Conservation (phyloP, 129 eudicot species). For the Dittrichia graveolens region DNA sequence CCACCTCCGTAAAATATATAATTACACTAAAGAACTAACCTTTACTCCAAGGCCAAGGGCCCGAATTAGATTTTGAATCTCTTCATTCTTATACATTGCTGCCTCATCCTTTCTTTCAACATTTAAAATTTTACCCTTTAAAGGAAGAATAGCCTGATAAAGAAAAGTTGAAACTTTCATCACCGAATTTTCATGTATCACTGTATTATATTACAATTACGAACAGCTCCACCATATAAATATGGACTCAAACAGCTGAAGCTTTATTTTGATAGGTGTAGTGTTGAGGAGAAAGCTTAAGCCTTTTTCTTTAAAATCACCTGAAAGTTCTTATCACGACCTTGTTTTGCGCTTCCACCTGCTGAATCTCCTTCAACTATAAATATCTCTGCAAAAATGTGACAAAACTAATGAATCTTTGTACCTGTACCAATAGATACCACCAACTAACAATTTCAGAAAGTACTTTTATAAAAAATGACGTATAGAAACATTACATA, state of each 20-base stretch:
- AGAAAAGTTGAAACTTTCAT: conserved; percentile 12
- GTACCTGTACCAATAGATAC: neutral
- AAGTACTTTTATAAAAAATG: neutral
- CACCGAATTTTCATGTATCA: neutral
- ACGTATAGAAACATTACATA: neutral
- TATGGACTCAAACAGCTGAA: neutral
- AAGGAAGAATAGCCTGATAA: conserved; percentile 89
- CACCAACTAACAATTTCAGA: neutral
- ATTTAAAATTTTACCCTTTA: conserved; percentile 90
- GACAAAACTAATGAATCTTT: neutral
- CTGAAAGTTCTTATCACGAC: conserved; percentile 96
- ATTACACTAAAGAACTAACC: conserved; percentile 39
- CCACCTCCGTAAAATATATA: neutral
- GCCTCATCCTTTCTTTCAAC: conserved; percentile 94
- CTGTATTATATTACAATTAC: neutral
- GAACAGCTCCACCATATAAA: conserved; percentile 10
- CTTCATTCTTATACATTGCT: conserved; percentile 94
- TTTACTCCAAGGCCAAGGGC: conserved; percentile 98
- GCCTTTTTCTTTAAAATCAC: conserved; percentile 31
- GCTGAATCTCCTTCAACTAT: conserved; percentile 99
- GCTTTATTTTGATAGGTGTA: no score
- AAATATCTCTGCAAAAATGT: conserved; percentile 71
- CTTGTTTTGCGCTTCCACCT: conserved; percentile 99
- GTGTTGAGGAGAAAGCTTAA: neutral
- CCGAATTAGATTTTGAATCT: conserved; percentile 87